Conservation (phyloP, 129 eudicot genomes). For the Logfia minima region DNA sequence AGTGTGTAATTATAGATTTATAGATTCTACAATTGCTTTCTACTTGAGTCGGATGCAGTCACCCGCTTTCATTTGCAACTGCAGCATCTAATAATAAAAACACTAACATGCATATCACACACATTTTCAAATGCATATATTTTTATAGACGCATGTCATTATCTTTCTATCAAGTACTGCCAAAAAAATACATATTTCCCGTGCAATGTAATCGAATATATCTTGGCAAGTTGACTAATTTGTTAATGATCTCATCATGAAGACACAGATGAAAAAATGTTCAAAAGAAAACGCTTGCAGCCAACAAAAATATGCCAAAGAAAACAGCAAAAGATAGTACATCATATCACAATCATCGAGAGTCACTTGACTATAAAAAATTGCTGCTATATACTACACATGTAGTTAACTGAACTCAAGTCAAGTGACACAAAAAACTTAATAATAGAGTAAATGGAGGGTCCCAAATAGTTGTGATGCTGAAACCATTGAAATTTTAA, state of each 20-base stretch:
- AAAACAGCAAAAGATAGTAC: background rate
- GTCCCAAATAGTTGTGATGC: conserved; percentile 17
- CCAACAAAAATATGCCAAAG: background rate
- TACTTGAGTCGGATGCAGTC: too few species aligned
- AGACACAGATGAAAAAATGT: background rate
- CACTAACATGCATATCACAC: too few species aligned
- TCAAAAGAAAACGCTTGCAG: background rate
- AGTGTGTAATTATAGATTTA: background rate
- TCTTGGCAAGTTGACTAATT: background rate
- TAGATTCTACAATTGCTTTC: too few species aligned
- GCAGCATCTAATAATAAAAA: too few species aligned
- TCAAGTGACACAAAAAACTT: background rate
- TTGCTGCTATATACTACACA: background rate
- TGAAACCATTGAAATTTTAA: conserved; percentile 11
- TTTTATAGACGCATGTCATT: background rate
- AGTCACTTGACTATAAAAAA: background rate
- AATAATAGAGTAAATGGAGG: background rate
- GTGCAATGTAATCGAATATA: background rate
- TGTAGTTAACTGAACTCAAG: background rate
- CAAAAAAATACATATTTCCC: background rate
- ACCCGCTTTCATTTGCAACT: too few species aligned
- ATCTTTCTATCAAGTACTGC: background rate
- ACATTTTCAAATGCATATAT: background rate
- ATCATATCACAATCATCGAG: background rate
- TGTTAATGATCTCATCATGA: background rate